These are phyloP conservation scores for Incumbomyces delicatus DNA, from an alignment of 2,329 filamentous ascomycete species.

Conservation along the genomic window DNA sequence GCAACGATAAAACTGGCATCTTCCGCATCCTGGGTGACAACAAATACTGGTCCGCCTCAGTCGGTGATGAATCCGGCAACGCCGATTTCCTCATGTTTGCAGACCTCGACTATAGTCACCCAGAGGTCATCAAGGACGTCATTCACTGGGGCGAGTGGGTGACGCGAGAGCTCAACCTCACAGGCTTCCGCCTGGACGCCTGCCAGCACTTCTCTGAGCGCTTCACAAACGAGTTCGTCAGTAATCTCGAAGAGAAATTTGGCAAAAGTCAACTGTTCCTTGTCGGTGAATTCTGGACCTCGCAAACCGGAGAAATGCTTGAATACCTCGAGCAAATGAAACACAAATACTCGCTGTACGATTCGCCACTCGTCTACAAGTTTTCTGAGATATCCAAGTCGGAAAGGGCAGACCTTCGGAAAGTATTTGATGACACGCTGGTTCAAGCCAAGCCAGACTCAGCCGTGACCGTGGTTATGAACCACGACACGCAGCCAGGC, in stretches of 20 bases:
- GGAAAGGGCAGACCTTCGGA: conserved; percentile 46
- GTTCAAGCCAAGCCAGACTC: conserved; percentile 41
- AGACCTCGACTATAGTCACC: conserved; percentile 51
- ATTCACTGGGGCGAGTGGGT: conserved; percentile 56
- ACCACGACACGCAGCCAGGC: conserved; percentile 20
- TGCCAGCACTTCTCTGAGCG: conserved; percentile 55
- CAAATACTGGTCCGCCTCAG: conserved; percentile 37
- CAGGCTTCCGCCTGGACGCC: conserved; percentile 57
- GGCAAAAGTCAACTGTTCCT: conserved; percentile 32
- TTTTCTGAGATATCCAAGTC: conserved; percentile 49
- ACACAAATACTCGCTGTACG: conserved; percentile 51
- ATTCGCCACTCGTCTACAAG: conserved; percentile 56
- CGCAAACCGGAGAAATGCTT: conserved; percentile 43
- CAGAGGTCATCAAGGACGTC: conserved; percentile 50
- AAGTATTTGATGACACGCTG: conserved; percentile 49
- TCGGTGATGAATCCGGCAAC: conserved; percentile 42
- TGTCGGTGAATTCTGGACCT: conserved; percentile 44
- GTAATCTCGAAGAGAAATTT: conserved; percentile 38
- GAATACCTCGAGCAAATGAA: conserved; percentile 47
- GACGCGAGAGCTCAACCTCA: conserved; percentile 45
- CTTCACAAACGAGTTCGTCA: conserved; percentile 49
- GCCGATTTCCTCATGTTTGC: conserved; percentile 65
- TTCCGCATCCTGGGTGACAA: conserved; percentile 51
- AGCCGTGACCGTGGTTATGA: conserved; percentile 55
- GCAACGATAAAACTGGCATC: conserved; percentile 45